Conservation (phyloP, 176 grass and related monocot species). For the Carex cristatella region DNA sequence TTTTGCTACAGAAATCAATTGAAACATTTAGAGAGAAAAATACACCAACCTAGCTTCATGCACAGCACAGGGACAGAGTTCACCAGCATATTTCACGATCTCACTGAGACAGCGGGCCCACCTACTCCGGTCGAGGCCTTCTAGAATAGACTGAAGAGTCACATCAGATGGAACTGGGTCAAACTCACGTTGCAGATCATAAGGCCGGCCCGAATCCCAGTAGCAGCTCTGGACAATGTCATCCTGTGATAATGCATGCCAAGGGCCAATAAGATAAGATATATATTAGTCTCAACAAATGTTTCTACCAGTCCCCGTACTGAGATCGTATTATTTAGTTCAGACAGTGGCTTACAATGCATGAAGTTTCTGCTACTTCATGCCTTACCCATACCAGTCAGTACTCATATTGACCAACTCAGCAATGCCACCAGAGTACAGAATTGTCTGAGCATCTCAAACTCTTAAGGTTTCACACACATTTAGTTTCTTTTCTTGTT, state of each 20-base stretch:
- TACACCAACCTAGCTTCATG: constrained; percentile 65
- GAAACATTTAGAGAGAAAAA: background rate
- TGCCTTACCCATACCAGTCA: background rate
- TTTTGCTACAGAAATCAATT: background rate
- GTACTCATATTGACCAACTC: background rate
- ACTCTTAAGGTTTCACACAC: background rate
- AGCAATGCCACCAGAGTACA: background rate
- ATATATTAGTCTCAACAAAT: background rate
- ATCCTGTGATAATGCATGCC: constrained; percentile 49
- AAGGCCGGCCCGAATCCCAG: constrained; percentile 87
- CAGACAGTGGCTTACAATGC: background rate
- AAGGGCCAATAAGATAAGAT: background rate
- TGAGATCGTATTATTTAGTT: background rate
- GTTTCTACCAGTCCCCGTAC: background rate
- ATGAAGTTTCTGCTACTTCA: background rate
- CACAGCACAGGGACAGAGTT: constrained; percentile 84
- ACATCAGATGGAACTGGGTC: constrained; percentile 84
- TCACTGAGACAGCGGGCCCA: constrained; percentile 97
- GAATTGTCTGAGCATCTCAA: background rate
- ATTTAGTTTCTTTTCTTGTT: background rate
- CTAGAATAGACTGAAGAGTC: constrained; percentile 96
- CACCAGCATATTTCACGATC: constrained; percentile 85
- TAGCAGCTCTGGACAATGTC: constrained; percentile 98
- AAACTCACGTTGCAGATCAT: constrained; percentile 88
- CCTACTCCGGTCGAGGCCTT: constrained; percentile 79